These are phyloP conservation scores for Nakazawaea pomicola DNA, from an alignment of 805 yeast genomes.

Conservation along the genomic window DNA sequence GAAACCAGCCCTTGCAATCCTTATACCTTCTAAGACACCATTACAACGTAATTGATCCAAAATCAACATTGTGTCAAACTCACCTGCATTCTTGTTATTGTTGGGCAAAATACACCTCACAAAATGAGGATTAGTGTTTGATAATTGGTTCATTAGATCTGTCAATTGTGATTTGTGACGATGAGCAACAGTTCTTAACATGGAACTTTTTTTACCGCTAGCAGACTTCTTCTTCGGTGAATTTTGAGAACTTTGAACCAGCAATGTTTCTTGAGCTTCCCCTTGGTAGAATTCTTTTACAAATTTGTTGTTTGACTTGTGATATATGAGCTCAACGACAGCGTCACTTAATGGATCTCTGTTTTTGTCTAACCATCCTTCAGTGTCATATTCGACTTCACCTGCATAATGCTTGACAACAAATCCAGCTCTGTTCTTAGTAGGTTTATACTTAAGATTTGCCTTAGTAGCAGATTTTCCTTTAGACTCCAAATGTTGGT, in stretches of 20 bases:
- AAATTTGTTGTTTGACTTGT: constrained; percentile 54
- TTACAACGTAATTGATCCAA: constrained; percentile 90
- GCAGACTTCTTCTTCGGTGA: constrained; percentile 21
- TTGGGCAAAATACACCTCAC: constrained; percentile 96
- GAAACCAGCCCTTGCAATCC: constrained; percentile 95
- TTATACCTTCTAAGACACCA: constrained; percentile 96
- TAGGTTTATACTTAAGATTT: constrained; percentile 56
- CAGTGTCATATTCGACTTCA: constrained; percentile 86
- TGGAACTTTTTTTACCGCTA: constrained; percentile 21
- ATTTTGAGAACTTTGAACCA: constrained; percentile 19
- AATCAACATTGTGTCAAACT: constrained; percentile 71
- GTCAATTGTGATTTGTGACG: constrained; percentile 83
- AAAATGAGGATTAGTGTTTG: constrained; percentile 88
- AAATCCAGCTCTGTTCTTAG: constrained; percentile 73
- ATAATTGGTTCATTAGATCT: constrained; percentile 65
- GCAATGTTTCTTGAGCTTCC: constrained; percentile 19
- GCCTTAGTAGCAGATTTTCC: constrained; percentile 17
- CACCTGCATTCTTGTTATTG: constrained; percentile 60
- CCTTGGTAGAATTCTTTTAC: constrained; percentile 49
- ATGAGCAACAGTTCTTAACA: constrained; percentile 77
- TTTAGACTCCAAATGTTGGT: constrained; percentile 54
- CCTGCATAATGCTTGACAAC: constrained; percentile 92
- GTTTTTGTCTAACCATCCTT: constrained; percentile 92
- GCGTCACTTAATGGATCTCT: constrained; percentile 88
- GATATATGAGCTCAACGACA: constrained; percentile 43